Evolutionary conservation across 1,284 basidiomycete genomes (phyloP), one percentile per base, ranked within the genome.

Genomic region (Melampsora abietis-canadensis): DNA sequence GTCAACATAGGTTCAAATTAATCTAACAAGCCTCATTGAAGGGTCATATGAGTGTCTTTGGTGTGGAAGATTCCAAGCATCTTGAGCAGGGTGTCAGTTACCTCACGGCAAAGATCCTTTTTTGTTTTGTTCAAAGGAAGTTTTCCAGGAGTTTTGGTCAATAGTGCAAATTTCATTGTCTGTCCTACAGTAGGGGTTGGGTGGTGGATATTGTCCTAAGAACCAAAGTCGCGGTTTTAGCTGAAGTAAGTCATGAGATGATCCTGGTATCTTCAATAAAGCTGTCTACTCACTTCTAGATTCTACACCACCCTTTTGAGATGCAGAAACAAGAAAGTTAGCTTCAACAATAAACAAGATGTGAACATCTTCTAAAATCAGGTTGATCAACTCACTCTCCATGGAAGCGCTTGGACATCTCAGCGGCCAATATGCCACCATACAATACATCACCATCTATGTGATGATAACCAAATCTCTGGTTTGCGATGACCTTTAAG

Each of bases 381-480:
- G n/a, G n/a, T n/a, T n/a, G 34, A 34, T 34, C 4, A 34, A 62
- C 70, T 27, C 48, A 74, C 70, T 74, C 70, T 61, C 70, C 70
- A 54, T 74, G 66, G 40, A 31, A 74, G 15, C 19, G 54, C 34
- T 74, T 66, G 4, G 57, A 37, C 70, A 74, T 74, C 0, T 37
- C 19, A 17, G 51, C 46, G 14, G 70, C 48, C 12, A 34, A 12
- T 4, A 91, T 85, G 0, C 88, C 86, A 78, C 89, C 88, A 80
- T 91, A 92, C 69, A 84, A 82, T 1, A 91, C 85, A 0, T 88
- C 84, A 6, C 90, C 89, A 82, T 69, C 82, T 79, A 79, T 84
- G 80, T 75, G 82, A 79, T 61, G 83, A 78, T 30, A 80, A 79
- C 73, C 80, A 2, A 78, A 78, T 15, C 82, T 79, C 63, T 82